Percentiles rank a stretch among this genome's conserved stretches.
Conservation (phyloP, 2,329 filamentous ascomycete species). For the Harringtonia aguacate region DNA sequence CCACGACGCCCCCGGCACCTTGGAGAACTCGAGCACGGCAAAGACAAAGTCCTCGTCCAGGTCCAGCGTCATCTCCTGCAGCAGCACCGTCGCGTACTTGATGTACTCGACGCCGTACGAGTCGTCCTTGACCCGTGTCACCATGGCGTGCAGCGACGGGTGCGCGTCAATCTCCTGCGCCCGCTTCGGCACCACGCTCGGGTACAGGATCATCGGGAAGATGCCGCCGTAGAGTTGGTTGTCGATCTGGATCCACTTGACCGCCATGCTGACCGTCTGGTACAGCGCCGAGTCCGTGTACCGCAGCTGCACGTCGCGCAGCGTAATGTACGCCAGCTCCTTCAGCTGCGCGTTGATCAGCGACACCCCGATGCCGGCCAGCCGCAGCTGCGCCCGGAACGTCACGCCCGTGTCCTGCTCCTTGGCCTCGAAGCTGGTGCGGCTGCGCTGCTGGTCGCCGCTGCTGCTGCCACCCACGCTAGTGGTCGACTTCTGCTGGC, state of each 20-base stretch:
- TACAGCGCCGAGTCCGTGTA: slow-evolving; percentile 91
- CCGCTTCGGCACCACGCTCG: slow-evolving; percentile 94
- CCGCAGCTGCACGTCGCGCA: slow-evolving; percentile 81
- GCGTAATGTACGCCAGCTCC: slow-evolving; percentile 87
- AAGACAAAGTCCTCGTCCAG: slow-evolving; percentile 98
- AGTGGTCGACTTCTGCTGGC: slow-evolving; percentile 36
- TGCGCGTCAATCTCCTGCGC: slow-evolving; percentile 94
- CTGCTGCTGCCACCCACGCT: slow-evolving; percentile 31
- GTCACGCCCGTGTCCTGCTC: slow-evolving; percentile 78
- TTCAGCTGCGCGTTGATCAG: slow-evolving; percentile 86
- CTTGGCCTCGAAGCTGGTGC: slow-evolving; percentile 82
- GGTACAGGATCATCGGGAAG: slow-evolving; percentile 94
- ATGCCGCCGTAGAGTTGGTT: slow-evolving; percentile 98
- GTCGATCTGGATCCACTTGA: slow-evolving; percentile 99
- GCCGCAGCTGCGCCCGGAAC: slow-evolving; percentile 77
- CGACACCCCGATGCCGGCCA: slow-evolving; percentile 87
- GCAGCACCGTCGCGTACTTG: slow-evolving; percentile 87
- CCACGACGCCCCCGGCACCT: slow-evolving; percentile 85
- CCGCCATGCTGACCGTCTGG: slow-evolving; percentile 78
- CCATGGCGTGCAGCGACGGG: slow-evolving; percentile 83
- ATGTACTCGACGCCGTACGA: slow-evolving; percentile 97
- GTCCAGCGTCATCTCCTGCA: slow-evolving; percentile 97
- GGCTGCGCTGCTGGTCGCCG: slow-evolving; percentile 14
- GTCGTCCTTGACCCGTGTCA: slow-evolving; percentile 94
- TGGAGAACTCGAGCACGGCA: slow-evolving; percentile 86